Conservation (phyloP, 345 rosid species). For the Syzygium grande region DNA sequence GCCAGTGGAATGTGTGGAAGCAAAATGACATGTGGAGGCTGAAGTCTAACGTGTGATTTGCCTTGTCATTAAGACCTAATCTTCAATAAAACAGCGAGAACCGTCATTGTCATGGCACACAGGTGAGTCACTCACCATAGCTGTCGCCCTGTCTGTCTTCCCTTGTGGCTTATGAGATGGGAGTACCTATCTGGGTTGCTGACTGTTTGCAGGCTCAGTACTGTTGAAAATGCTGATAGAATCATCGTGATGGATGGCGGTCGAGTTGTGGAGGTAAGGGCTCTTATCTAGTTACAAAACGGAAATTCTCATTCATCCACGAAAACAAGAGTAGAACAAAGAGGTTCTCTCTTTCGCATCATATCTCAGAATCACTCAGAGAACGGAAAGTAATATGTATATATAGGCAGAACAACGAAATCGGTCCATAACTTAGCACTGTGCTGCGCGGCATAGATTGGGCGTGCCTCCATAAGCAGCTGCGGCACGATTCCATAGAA, state of each 20-base stretch:
- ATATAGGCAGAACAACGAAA: neutral
- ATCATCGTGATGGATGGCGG: constrained; percentile 34
- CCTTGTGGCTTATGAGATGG: neutral
- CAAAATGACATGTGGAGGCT: neutral
- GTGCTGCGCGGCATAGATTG: neutral
- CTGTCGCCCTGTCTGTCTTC: neutral
- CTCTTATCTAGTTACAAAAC: neutral
- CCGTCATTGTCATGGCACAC: constrained; percentile 33
- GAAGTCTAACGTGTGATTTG: neutral
- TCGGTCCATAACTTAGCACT: neutral
- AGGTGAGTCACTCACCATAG: constrained; percentile 10
- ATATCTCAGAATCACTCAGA: neutral
- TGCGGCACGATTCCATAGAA: neutral
- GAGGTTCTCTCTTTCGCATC: neutral
- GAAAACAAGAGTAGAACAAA: neutral
- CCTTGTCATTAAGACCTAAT: constrained; percentile 1
- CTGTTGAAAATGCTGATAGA: constrained; percentile 22
- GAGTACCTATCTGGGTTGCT: neutral
- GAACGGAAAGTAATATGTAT: neutral
- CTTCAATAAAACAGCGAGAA: constrained; percentile 18
- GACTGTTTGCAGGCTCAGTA: constrained; percentile 16
- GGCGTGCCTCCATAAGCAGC: neutral
- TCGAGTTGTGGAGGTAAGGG: constrained; percentile 24
- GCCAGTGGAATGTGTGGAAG: neutral
- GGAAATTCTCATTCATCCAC: neutral